Conservation (phyloP, 306 rosid species). For the Pterocarpus santalinus region DNA sequence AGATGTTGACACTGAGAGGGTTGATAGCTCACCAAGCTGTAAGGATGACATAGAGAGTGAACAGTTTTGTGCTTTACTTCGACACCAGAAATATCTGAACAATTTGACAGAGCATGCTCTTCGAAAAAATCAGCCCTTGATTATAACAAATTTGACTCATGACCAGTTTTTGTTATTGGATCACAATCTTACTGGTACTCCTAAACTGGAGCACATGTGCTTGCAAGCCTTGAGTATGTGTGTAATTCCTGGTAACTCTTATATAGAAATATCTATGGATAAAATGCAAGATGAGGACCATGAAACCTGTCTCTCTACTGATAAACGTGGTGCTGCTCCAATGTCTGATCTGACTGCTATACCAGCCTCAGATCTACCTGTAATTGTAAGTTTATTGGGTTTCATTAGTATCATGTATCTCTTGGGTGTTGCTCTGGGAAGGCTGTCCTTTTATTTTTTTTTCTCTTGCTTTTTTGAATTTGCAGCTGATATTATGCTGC, state of each 20-base stretch:
- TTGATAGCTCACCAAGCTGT: conserved; percentile 58
- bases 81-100: conserved; percentile 77
- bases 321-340: conserved; percentile 58
- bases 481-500: conserved; percentile 39
- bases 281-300: conserved; percentile 58
- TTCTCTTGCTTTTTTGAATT: background rate
- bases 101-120: conserved; percentile 88
- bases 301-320: conserved; percentile 56
- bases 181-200: conserved; percentile 62
- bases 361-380: conserved; percentile 66
- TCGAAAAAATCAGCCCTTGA: conserved; percentile 81
- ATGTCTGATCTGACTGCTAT: conserved; percentile 50
- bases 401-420: conserved; percentile 10
- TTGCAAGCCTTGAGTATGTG: conserved; percentile 85
- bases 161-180: conserved; percentile 60
- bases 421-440: conserved; percentile 28
- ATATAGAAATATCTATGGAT: conserved; percentile 63
- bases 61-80: conserved; percentile 67
- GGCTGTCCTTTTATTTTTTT: conserved; percentile 17
- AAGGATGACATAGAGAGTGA: conserved; percentile 61
- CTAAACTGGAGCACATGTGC: conserved; percentile 80
- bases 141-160: conserved; percentile 73
- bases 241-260: conserved; percentile 63
- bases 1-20: conserved; percentile 56
- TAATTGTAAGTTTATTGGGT: conserved; percentile 68